Evolutionary conservation across 352 stramenopile species (phyloP), one percentile per base, ranked within the genome.

Genomic region (Hyaloperonospora brassicae): DNA sequence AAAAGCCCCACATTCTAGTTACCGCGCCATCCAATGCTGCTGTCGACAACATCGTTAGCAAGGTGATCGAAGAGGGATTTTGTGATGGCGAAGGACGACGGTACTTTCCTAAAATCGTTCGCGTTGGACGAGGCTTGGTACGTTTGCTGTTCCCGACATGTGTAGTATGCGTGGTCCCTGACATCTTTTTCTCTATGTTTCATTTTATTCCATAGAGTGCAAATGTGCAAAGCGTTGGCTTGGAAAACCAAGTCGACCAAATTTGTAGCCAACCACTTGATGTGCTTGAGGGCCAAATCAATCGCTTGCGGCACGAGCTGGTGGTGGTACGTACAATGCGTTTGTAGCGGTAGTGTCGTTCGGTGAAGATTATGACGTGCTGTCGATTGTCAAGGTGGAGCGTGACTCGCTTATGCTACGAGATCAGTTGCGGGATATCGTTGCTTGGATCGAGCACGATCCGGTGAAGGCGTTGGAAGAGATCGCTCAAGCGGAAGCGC

Each of bases 41-140:
- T 17, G 89, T 98, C 0, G 95, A 98, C 57, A 98, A 98, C 59
- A 93, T 98, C 31, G 92, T 98, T 38, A 72, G 85, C n/a, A 98
- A 98, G 62, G 94, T 98, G 34, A 97, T 98, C 55, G 79, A 94
- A 59, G 86, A 97, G 66, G 92, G 93, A 35, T 98, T 98, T 48
- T 89, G 94, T 36, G 95, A 98, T 61, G 95, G 95, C 34, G 86
- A 94, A 73, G 92, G 91, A 0, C 69, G 84, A 46, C 73, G 86
- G 42, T 98, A 98, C 54, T 97, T 97, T 51, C 95, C 95, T 12
- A 91, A 93, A 50, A 98, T 98, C 38, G 87, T 97, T 58, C 81
- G 95, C 24, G 88, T 98, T 22, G 95, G 95, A 7, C 68, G 86
- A 47, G 66, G 79, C 57, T 64, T 92, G 59, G 84, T 94, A 64